Conservation (phyloP, 2,329 filamentous ascomycete genomes). For the Paecilomyces fulvus region DNA sequence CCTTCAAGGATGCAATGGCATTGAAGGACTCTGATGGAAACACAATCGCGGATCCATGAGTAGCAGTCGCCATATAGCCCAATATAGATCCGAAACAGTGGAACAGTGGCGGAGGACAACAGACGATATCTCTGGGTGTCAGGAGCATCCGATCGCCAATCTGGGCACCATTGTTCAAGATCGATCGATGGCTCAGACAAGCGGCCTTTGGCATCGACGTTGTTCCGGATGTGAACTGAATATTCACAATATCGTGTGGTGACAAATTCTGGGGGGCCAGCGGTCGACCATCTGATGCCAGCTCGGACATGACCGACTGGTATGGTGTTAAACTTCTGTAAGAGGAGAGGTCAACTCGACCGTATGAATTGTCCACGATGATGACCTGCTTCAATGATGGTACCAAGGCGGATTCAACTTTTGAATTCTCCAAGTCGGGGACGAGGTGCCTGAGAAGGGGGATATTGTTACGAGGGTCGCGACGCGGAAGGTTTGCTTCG, state of each 20-base stretch:
- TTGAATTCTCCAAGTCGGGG: conserved; percentile 36
- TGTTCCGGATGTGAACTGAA: conserved; percentile 96
- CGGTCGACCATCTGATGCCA: conserved; percentile 30
- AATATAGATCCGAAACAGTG: conserved; percentile 83
- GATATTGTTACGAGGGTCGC: conserved; percentile 52
- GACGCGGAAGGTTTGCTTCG: conserved; percentile 71
- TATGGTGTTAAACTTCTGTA: conserved; percentile 41
- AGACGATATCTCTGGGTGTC: conserved; percentile 59
- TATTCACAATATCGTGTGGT: conserved; percentile 75
- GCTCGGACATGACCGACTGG: conserved; percentile 34
- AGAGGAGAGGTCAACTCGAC: conserved; percentile 40
- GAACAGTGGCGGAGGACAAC: conserved; percentile 51
- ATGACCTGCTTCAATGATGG: conserved; percentile 65
- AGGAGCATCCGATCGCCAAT: conserved; percentile 83
- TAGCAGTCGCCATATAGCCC: conserved; percentile 93
- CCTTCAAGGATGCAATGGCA: conserved; percentile 59
- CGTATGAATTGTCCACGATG: conserved; percentile 66
- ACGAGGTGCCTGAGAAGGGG: conserved; percentile 48
- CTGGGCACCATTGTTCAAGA: conserved; percentile 83
- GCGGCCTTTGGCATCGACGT: conserved; percentile 87
- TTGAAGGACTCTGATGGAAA: conserved; percentile 86
- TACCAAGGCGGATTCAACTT: conserved; percentile 48
- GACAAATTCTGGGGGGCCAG: conserved; percentile 39
- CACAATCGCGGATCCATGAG: conserved; percentile 68
- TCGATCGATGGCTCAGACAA: conserved; percentile 73